A percentile compares a stretch with the other conserved stretches of the same genome.
phyloP scores from a whole-genome alignment of 1,284 basidiomycete species.

The Phellinidium pouzarii region DNA sequence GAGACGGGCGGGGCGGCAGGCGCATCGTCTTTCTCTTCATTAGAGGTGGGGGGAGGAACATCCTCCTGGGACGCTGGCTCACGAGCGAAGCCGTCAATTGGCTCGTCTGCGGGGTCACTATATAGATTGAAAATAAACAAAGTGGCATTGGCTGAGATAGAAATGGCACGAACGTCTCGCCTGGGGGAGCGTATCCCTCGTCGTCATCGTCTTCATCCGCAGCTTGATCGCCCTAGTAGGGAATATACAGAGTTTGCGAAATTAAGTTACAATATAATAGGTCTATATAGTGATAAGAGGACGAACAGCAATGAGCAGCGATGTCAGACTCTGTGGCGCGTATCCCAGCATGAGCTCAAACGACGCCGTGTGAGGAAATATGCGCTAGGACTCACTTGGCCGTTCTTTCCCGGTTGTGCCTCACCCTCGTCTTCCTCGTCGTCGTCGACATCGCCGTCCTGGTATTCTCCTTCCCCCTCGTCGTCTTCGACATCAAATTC shows the following conservation, averaged over 20 bases:
- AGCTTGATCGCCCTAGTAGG: slow-evolving; percentile 6
- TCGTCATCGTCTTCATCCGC: slow-evolving; percentile 17
- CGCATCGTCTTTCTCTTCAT: neutral
- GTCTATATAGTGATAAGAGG: neutral
- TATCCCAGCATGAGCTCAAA: neutral
- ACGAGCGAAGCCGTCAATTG: slow-evolving; percentile 14
- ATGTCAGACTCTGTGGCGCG: slow-evolving; percentile 11
- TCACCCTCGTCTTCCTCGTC: slow-evolving; percentile 15
- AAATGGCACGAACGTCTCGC: slow-evolving; percentile 1
- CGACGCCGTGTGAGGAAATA: neutral
- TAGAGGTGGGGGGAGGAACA: too few relatives aligned
- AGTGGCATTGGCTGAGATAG: neutral
- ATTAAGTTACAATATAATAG: neutral
- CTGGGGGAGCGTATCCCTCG: slow-evolving; percentile 15
- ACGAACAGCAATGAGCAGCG: slow-evolving; percentile 16
- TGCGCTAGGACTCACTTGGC: slow-evolving; percentile 6
- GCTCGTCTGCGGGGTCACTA: slow-evolving; percentile 15
- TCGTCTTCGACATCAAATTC: slow-evolving; percentile 19
- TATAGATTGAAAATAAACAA: neutral
- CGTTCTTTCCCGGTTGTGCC: too few relatives aligned
- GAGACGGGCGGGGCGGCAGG: neutral
- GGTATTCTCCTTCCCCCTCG: slow-evolving; percentile 8
- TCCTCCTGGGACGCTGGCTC: neutral
- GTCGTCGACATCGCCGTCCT: slow-evolving; percentile 7
- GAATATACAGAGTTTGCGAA: neutral